These are phyloP conservation scores for Vicia faba DNA, from an alignment of 306 rosid genomes.

Conservation along the genomic window DNA sequence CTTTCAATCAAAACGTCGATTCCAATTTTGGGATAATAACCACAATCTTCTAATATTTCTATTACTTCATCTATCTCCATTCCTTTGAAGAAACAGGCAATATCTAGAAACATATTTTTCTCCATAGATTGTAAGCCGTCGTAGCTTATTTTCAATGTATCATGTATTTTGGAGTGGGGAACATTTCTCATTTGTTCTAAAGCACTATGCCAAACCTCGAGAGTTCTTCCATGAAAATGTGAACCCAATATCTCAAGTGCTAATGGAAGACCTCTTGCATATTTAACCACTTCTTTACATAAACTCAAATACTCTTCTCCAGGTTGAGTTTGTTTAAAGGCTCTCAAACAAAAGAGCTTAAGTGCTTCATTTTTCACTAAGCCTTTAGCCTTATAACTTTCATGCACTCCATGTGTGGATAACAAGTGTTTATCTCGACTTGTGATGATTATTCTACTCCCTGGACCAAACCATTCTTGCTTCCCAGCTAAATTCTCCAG, in stretches of 20 bases:
- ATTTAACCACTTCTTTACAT: conserved; percentile 33
- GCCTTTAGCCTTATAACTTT: conserved; percentile 4
- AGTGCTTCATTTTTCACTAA: conserved; percentile 30
- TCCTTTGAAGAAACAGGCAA: conserved; percentile 53
- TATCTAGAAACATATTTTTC: conserved; percentile 40
- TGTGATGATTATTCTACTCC: conserved; percentile 49
- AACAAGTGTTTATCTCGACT: conserved; percentile 39
- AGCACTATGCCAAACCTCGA: conserved; percentile 38
- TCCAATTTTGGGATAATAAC: conserved; percentile 36
- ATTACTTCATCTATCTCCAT: conserved; percentile 28
- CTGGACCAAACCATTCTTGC: conserved; percentile 46
- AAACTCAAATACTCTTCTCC: conserved; percentile 28
- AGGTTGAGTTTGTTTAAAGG: conserved; percentile 38
- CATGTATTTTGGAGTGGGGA: conserved; percentile 28
- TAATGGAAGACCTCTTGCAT: conserved; percentile 46
- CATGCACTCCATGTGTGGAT: conserved; percentile 21
- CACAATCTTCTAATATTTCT: conserved; percentile 35
- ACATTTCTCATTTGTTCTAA: conserved; percentile 24
- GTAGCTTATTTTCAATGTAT: conserved; percentile 42
- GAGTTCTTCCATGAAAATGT: conserved; percentile 34
- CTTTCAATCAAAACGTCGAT: conserved; percentile 43
- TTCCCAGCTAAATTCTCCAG: conserved; percentile 36
- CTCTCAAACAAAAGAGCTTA: conserved; percentile 37
- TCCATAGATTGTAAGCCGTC: conserved; percentile 33
- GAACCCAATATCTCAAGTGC: conserved; percentile 41